Evolutionary conservation across 768 basidiomycete genomes (phyloP).

Genomic region (Guyanaporus albipodus): DNA sequence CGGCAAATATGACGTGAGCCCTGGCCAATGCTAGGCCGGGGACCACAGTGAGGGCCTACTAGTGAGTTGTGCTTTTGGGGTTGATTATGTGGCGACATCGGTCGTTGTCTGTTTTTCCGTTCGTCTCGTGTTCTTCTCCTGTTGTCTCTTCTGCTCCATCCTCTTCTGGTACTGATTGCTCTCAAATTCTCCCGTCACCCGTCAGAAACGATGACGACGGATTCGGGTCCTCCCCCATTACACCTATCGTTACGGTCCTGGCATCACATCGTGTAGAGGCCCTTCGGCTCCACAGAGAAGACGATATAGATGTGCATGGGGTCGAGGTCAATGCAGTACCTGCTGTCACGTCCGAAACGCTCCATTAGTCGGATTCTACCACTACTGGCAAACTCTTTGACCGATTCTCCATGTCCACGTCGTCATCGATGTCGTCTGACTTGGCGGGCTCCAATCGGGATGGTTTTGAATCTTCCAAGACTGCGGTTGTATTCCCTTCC

Average conservation of each 20-base stretch:
- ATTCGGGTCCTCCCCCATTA: slow-evolving; percentile 26
- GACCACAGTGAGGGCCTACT: no score
- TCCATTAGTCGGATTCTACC: slow-evolving; percentile 11
- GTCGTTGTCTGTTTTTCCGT: not conserved
- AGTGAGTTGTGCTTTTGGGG: no score
- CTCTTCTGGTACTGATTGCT: slow-evolving; percentile 8
- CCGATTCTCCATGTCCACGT: slow-evolving; percentile 9
- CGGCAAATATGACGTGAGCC: no score
- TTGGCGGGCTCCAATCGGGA: slow-evolving; percentile 1
- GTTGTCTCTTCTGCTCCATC: not conserved
- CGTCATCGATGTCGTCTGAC: not conserved
- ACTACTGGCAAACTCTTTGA: slow-evolving; percentile 16
- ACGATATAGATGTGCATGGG: slow-evolving; percentile 5
- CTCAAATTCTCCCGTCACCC: slow-evolving; percentile 15
- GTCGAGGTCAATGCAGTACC: slow-evolving; percentile 7
- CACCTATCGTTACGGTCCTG: slow-evolving; percentile 17
- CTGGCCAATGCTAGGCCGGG: no score
- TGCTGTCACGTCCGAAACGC: not conserved
- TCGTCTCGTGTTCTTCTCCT: not conserved
- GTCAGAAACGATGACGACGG: slow-evolving; percentile 24
- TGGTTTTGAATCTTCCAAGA: slow-evolving; percentile 5
- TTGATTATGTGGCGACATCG: slow-evolving; percentile 2
- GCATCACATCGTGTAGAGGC: slow-evolving; percentile 4
- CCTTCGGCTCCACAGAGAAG: slow-evolving; percentile 12
- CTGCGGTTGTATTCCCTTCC: slow-evolving; percentile 22